phyloP scores from a whole-genome alignment of 441 rosid species.

The Arabidopsis hybrid region DNA sequence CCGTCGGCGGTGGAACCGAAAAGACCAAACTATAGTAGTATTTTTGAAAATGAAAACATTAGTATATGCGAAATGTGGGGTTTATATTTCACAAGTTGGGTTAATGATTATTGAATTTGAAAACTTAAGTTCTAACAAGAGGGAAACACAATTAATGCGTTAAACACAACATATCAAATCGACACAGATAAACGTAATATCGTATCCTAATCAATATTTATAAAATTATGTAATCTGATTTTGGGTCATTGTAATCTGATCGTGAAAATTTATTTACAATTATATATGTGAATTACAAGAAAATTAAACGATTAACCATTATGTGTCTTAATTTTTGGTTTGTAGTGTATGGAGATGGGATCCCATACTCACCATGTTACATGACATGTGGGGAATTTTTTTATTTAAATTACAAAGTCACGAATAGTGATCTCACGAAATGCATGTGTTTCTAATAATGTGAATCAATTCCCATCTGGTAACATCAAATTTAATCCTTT shows the following conservation, averaged over 20 bases:
- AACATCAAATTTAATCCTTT: constrained; percentile 47
- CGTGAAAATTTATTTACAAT: not conserved
- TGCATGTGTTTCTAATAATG: constrained; percentile 56
- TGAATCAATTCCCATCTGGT: constrained; percentile 46
- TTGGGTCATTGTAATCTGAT: not conserved
- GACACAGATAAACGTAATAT: not conserved
- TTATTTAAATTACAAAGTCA: constrained; percentile 38
- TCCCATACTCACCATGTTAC: constrained; percentile 67
- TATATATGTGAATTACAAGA: not conserved
- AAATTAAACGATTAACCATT: not conserved
- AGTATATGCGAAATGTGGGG: constrained; percentile 31
- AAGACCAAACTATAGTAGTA: not conserved
- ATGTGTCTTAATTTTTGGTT: constrained; percentile 6
- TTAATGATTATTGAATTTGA: constrained; percentile 37
- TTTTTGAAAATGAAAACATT: constrained; percentile 15
- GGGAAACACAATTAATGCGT: constrained; percentile 34
- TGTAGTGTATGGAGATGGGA: constrained; percentile 47
- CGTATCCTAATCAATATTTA: not conserved
- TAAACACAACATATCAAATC: constrained; percentile 24
- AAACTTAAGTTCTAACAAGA: constrained; percentile 39
- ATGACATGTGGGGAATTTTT: constrained; percentile 54
- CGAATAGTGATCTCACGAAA: constrained; percentile 36
- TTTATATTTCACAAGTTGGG: constrained; percentile 24
- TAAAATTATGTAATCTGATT: not conserved
- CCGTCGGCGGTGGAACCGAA: constrained; percentile 42